Base-by-base conservation (phyloP, 2,329 filamentous ascomycete genomes). In the Penicillium corylophilum region DNA sequence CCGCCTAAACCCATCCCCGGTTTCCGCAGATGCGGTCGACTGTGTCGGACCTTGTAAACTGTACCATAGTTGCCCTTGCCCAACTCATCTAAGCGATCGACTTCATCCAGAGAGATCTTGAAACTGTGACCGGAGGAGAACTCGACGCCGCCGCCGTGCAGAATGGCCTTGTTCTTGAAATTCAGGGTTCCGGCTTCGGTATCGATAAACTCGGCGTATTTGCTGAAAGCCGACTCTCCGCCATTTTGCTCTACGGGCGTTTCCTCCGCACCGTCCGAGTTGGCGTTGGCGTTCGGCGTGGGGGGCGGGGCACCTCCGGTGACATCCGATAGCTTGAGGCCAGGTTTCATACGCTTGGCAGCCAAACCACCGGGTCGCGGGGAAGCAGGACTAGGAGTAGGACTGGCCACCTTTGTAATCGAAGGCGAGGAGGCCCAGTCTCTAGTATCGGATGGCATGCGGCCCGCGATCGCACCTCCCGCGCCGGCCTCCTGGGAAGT, bases 61-160 rank as follows among this genome's bases (percentile, higher is more conserved):
- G 93, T 97, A 54, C 94, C 94, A 65, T 99, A 99, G 70, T 99
- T 99, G 36, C 94, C 94, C 73, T 97, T 99, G 42, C 94, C 94
- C 12, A 99, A 77, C 75, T 99, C 94, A 55, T 93, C 90, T 51
- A 97, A 70, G 1, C 90, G 93, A 64, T 97, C 90, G 5, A 99
- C 89, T 71, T 99, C 93, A 66, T 99, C 93, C 38, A 99, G 79
- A 4, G 93, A 97, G 66, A 99, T 97, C 65, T 82, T 90, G 73
- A 99, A 97, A 16, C 86, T 90, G 48, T 87, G 88, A 2, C 94
- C 94, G 51, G 88, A 91, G 22, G 88, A 87, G 67, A 99, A 99
- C 66, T 97, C 88, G 55, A 99, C 92, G 23, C 94, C 94, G 15
- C 88, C 85, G 23, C 89, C 86, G 57, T 92, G 93, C 47, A 99